Conservation (phyloP, 768 basidiomycete genomes). For the Podaxis rugospora region DNA sequence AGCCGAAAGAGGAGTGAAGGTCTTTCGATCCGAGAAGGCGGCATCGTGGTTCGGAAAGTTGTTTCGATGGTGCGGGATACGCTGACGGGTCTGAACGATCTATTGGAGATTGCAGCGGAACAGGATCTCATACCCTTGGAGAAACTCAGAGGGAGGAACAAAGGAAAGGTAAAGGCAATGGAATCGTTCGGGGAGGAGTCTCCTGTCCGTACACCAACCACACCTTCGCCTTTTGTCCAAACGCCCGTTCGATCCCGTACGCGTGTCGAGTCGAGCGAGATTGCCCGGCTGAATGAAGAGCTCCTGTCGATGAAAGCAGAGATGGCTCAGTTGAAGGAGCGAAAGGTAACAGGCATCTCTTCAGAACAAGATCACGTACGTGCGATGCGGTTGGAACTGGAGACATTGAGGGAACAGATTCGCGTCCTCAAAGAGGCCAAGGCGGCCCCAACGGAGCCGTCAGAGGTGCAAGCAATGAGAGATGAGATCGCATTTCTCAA, state of each 20-base stretch:
- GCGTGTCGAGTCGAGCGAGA: conserved; percentile 1
- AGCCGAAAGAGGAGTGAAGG: conserved; percentile 1
- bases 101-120: conserved; percentile 9
- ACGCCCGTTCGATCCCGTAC: background rate
- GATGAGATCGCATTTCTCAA: conserved; percentile 5
- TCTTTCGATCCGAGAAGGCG: conserved; percentile 7
- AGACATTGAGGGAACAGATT: conserved; percentile 6
- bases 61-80: conserved; percentile 11
- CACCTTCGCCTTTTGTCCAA: background rate
- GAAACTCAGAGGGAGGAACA: background rate
- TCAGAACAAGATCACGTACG: background rate
- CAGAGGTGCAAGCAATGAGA: conserved; percentile 4
- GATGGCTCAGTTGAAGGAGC: conserved; percentile 5
- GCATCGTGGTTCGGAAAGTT: conserved; percentile 4
- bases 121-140: conserved; percentile 7
- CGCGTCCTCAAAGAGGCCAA: conserved; percentile 4
- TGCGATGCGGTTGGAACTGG: conserved; percentile 4
- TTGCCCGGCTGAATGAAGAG: conserved; percentile 1
- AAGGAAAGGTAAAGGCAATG: background rate
- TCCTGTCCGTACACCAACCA: background rate
- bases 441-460: background rate
- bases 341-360: background rate
- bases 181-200: conserved; percentile 1
- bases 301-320: conserved; percentile 6
- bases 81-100: conserved; percentile 4